Evolutionary conservation across 2,329 filamentous ascomycete genomes (phyloP), one percentile per base, ranked within the genome.

Genomic region (Paraphaeosphaeria minitans): DNA sequence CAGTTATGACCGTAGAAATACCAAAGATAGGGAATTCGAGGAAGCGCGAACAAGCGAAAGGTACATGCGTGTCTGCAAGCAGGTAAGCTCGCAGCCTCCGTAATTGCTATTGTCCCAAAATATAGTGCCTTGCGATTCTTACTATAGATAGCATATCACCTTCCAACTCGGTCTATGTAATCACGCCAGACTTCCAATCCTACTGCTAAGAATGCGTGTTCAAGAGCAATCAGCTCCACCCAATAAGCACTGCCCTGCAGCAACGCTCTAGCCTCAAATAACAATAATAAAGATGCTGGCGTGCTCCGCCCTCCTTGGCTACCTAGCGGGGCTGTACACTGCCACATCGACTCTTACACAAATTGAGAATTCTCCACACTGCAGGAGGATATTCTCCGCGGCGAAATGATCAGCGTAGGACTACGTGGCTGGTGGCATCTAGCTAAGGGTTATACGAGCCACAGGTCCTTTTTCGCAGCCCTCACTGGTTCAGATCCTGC

Each of bases 281-380:
- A 35, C 3, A n/a, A 29, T 16, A 27, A 35, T 49, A 10, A 16
- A 3, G 8, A 5, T 31, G 27, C 29, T 21, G 29, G 16, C 21
- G 16, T 16, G 14, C 46, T 33, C 29, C 46, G 46, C 46, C 46
- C 33, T 31, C 8, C 49, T 51, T 51, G 49, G 49, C 49, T 51
- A 41, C 13, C 49, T 51, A 41, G 21, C 49, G 33, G 16, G 49
- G 49, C 49, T 51, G 49, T 24, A 41, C 47, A 50, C 19, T 6
- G 47, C 16, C 16, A 39, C 13, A n/a, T 39, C 37, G 16, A 24
- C n/a, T 9, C 47, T 33, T 4, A n/a, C 19, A 35, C 33, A 19
- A 46, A 35, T 29, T 7, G 13, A 6, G 41, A 9, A 2, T 12
- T 19, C 8, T 43, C n/a, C 27, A 19, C 29, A 24, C 1, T 31